Evolutionary conservation across 768 basidiomycete species (phyloP).

Genomic region (Auricularia heimuer): DNA sequence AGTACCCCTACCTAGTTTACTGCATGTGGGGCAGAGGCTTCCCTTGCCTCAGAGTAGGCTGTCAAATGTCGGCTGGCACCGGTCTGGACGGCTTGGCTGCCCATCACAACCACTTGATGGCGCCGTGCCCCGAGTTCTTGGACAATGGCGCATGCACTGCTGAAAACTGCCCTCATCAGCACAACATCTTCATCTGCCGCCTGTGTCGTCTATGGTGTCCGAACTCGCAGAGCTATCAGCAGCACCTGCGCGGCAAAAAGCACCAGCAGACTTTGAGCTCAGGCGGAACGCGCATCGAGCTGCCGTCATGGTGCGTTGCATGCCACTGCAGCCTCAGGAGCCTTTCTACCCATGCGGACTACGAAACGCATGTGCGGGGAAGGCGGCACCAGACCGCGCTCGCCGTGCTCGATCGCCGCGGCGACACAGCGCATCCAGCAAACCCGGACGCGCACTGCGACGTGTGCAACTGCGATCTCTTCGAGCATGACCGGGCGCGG

Average conservation of each 20-base stretch:
- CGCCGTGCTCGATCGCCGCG: not conserved
- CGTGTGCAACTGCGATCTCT: conserved; percentile 2
- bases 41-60: too few species aligned
- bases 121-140: conserved; percentile 1
- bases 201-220: not conserved
- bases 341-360: not conserved
- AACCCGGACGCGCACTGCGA: not conserved
- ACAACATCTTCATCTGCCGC: not conserved
- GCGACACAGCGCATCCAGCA: not conserved
- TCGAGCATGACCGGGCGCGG: not conserved
- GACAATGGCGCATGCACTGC: not conserved
- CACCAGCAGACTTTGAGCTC: not conserved
- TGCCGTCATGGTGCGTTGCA: not conserved
- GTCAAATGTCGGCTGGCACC: too few species aligned
- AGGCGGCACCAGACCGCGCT: not conserved
- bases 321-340: not conserved
- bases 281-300: not conserved
- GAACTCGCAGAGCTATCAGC: not conserved
- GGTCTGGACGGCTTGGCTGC: too few species aligned
- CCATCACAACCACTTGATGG: not conserved
- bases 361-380: not conserved
- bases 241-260: not conserved
- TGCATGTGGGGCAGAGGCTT: too few species aligned
- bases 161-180: not conserved
- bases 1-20: too few species aligned